Evolutionary conservation across 345 rosid genomes (phyloP).

Genomic region (Moringa oleifera): DNA sequence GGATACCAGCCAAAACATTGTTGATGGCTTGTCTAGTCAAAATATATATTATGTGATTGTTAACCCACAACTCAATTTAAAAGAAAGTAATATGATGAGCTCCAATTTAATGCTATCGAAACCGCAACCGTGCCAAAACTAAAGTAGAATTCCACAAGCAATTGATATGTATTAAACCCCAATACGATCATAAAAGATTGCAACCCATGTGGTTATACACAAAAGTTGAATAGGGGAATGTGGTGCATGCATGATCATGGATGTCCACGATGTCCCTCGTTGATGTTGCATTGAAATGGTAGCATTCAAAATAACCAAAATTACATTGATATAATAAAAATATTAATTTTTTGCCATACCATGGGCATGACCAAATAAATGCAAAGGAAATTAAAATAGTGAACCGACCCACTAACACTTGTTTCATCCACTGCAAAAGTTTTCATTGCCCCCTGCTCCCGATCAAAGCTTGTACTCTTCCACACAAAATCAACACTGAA

Average conservation of each 20-base stretch:
- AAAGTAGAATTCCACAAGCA: too few relatives aligned
- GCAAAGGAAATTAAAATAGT: conserved; percentile 2
- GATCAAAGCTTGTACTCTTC: conserved; percentile 99
- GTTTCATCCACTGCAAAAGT: conserved; percentile 99
- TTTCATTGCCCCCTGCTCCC: conserved; percentile 99
- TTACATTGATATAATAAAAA: not conserved
- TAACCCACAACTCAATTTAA: not conserved
- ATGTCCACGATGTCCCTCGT: not conserved
- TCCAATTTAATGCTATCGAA: too few relatives aligned
- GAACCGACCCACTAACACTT: conserved; percentile 97
- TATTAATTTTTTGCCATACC: not conserved
- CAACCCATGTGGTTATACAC: not conserved
- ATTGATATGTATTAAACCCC: too few relatives aligned
- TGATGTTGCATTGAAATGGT: not conserved
- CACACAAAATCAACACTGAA: conserved; percentile 98
- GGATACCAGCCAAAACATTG: not conserved
- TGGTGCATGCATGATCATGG: not conserved
- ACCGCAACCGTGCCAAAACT: too few relatives aligned
- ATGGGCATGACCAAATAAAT: not conserved
- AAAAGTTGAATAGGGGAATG: not conserved
- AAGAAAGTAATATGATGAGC: too few relatives aligned
- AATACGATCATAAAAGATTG: too few relatives aligned
- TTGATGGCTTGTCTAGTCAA: not conserved
- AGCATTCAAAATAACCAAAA: not conserved
- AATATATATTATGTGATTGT: not conserved